These are phyloP conservation scores for Teratosphaeria gauchensis DNA, from an alignment of 2,329 filamentous ascomycete genomes.

Conservation along the genomic window DNA sequence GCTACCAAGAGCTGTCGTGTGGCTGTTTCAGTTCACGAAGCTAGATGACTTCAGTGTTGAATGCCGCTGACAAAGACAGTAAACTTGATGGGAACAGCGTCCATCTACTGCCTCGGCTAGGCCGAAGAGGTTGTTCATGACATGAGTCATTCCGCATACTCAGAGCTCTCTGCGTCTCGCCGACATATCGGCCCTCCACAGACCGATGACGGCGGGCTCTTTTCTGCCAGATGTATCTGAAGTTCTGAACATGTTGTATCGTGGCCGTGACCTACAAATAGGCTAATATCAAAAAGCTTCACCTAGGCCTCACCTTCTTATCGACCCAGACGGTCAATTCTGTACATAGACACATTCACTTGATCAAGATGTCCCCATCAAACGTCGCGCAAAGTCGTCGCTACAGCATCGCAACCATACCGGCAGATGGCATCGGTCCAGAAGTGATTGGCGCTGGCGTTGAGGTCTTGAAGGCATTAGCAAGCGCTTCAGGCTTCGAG, in stretches of 20 bases:
- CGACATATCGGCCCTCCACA: neutral
- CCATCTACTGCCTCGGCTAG: too few relatives aligned
- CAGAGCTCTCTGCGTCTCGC: neutral
- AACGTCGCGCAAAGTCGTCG: neutral
- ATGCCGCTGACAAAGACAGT: too few relatives aligned
- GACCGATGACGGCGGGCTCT: neutral
- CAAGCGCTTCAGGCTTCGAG: conserved; percentile 43
- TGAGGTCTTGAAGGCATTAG: conserved; percentile 48
- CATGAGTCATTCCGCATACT: neutral
- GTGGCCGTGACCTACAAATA: neutral
- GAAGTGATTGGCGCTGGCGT: conserved; percentile 59
- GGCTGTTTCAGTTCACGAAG: too few relatives aligned
- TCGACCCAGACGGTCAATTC: neutral
- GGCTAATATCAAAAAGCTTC: neutral
- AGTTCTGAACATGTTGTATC: neutral
- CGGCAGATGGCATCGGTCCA: conserved; percentile 59
- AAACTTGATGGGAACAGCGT: too few relatives aligned
- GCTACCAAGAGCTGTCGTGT: too few relatives aligned
- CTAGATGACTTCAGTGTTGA: too few relatives aligned
- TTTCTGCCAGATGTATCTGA: neutral
- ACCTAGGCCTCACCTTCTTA: neutral
- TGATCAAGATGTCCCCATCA: neutral
- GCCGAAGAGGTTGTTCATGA: neutral
- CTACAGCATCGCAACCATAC: conserved; percentile 53
- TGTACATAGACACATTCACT: neutral